A percentile compares a stretch with the other conserved stretches of the same genome.
Conservation (phyloP, 2,329 filamentous ascomycete species). For the Furcasterigmium furcatum region DNA sequence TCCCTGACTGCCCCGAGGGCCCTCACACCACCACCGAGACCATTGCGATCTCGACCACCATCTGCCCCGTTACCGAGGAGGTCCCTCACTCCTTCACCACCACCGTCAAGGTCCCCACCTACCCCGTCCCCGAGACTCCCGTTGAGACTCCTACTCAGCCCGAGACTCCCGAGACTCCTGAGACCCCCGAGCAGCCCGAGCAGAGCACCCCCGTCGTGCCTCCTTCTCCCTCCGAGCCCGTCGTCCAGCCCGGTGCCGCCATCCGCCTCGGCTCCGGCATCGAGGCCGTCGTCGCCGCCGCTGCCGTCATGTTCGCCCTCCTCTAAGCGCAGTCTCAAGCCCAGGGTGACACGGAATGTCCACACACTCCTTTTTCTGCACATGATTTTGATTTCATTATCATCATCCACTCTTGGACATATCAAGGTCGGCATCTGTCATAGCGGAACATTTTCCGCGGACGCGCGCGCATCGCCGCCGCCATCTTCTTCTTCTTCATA, state of each 20-base stretch:
- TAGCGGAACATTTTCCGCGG: background rate
- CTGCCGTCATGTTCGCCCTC: constrained; percentile 3
- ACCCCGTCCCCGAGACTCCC: background rate
- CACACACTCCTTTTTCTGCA: background rate
- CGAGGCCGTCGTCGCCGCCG: constrained; percentile 3
- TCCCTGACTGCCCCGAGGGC: constrained; percentile 4
- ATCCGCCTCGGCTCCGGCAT: constrained; percentile 3
- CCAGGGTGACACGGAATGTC: background rate
- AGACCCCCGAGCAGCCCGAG: background rate
- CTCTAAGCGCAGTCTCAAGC: background rate
- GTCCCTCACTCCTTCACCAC: constrained; percentile 4
- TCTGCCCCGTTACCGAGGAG: constrained; percentile 22
- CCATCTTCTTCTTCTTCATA: background rate
- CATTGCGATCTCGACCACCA: constrained; percentile 33
- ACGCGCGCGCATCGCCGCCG: background rate
- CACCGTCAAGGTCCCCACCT: background rate
- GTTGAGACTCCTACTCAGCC: background rate
- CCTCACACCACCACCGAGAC: constrained; percentile 34
- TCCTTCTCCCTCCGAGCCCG: background rate
- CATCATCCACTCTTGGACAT: background rate
- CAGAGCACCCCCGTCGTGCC: background rate
- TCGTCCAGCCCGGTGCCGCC: constrained; percentile 1
- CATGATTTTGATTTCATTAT: background rate
- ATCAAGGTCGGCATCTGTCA: background rate
- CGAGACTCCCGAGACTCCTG: background rate